Evolutionary conservation across 1,284 basidiomycete genomes (phyloP), one percentile per base, ranked within the genome.

Genomic region (Papiliotrema flavescens): DNA sequence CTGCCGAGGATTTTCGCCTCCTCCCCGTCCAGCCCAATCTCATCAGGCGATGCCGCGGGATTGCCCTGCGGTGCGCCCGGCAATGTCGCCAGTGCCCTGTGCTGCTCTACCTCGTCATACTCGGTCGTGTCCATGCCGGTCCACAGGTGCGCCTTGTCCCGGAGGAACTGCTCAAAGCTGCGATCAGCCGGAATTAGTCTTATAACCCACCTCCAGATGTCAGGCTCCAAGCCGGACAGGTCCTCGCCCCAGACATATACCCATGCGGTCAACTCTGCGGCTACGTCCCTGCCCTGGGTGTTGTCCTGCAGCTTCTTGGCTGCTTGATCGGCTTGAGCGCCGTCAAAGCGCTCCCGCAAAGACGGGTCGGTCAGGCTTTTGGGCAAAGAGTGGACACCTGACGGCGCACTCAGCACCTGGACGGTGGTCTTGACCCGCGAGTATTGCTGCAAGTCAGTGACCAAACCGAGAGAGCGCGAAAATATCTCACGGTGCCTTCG

Each of bases 211-310:
- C 83, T 82, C 91, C 92, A 95, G 1, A 88, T 74, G 20, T 79
- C 77, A 0, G 83, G 79, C 37, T 83, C 79, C 11, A 94, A 77
- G 14, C 60, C 57, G 1, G 73, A 59, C 0, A 71, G 61, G 0
- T 80, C 70, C 2, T 65, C 71, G n/a, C 65, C 70, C 82, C 85
- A 93, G 28, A 90, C 79, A 69, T 94, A 94, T 1, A 86, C 85
- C 59, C 87, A 79, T 0, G 82, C 85, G 11, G 54, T 45, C 0
- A 49, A 54, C 40, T 50, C 34, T 19, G 54, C 56, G 28, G 47
- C 32, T 36, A 57, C 49, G 9, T 41, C 53, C 22, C 48, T 49
- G 17, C 17, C 23, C 15, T 44, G n/a, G 4, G 24, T 52, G 20
- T 46, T 17, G n/a, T 35, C 44, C 11, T 26, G 35, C 4, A 48